Percentiles rank a stretch among this genome's conserved stretches.
These are phyloP conservation scores for Primulina huaijiensis DNA, from an alignment of 257 asterid genomes.

Conservation along the genomic window DNA sequence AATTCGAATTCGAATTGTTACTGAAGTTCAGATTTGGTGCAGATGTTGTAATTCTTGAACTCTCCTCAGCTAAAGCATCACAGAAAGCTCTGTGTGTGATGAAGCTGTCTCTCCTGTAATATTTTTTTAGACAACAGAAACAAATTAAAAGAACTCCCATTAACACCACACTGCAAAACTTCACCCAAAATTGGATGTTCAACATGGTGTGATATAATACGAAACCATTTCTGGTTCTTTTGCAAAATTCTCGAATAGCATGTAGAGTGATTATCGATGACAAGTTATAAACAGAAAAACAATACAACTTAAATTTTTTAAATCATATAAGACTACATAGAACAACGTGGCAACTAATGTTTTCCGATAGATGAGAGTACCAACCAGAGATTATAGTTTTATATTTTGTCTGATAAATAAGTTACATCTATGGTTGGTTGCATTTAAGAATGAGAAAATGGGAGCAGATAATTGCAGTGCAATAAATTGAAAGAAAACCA, in stretches of 20 bases:
- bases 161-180: not conserved
- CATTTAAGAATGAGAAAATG: not conserved
- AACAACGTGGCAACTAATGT: too few species aligned
- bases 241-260: too few species aligned
- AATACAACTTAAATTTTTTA: too few species aligned
- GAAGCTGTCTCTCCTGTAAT: conserved; percentile 68
- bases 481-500: conserved; percentile 20
- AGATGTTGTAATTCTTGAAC: conserved; percentile 40
- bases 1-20: conserved; percentile 25
- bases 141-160: not conserved
- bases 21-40: conserved; percentile 42
- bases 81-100: conserved; percentile 82
- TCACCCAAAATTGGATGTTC: too few species aligned
- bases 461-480: conserved; percentile 27
- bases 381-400: not conserved
- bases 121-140: not conserved
- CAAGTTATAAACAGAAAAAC: too few species aligned
- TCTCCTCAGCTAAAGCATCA: conserved; percentile 71
- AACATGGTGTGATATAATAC: too few species aligned
- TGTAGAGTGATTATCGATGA: too few species aligned
- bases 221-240: too few species aligned
- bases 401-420: not conserved
- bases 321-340: too few species aligned
- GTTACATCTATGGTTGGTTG: too few species aligned
- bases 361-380: not conserved